Evolutionary conservation across 2,329 filamentous ascomycete species (phyloP).

Genomic region (Aspergillus luchuensis): DNA sequence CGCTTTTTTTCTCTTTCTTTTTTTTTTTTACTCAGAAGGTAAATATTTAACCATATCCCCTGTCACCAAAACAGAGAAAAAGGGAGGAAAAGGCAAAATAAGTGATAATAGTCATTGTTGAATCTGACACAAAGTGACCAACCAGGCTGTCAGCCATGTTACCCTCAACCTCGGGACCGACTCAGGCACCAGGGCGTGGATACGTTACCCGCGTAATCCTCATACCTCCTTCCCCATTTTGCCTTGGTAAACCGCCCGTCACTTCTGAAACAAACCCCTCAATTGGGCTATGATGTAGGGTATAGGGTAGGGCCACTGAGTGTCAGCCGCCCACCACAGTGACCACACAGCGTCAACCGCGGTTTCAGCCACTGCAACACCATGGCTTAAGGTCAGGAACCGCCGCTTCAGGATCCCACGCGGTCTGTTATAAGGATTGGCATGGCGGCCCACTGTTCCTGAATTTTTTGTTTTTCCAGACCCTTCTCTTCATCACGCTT

Average conservation of each 20-base stretch:
- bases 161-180: background rate
- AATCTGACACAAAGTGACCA: background rate
- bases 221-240: background rate
- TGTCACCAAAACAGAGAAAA: background rate
- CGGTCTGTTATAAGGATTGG: constrained; percentile 6
- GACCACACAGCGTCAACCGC: constrained; percentile 5
- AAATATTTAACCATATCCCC: background rate
- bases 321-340: background rate
- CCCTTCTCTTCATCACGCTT: background rate
- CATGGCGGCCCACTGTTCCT: constrained; percentile 14
- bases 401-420: constrained; percentile 16
- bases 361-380: constrained; percentile 25
- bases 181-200: constrained; percentile 3
- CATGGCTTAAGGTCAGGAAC: constrained; percentile 20
- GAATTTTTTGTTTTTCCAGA: background rate
- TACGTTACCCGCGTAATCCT: constrained; percentile 1
- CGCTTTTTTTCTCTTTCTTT: no score
- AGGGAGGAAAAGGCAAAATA: background rate
- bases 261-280: background rate
- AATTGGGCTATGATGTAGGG: constrained; percentile 22
- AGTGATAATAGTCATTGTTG: background rate
- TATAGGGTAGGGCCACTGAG: constrained; percentile 29
- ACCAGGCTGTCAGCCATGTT: background rate
- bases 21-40: no score
- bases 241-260: no score